phyloP scores from a whole-genome alignment of 257 asterid genomes.

The Linderniella brevidens region DNA sequence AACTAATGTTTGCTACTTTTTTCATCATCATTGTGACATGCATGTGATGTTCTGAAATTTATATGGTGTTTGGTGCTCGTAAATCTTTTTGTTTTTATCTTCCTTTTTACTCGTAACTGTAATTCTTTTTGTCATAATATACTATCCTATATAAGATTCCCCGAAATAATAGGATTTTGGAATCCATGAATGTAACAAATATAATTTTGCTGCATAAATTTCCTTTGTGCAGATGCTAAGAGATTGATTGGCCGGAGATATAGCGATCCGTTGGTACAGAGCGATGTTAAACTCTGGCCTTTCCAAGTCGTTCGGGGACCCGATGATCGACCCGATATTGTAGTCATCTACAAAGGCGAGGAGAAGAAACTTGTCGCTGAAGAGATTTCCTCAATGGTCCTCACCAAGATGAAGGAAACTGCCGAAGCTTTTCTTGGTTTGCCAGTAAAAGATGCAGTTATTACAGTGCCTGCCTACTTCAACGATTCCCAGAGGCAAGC shows the following conservation, averaged over 20 bases:
- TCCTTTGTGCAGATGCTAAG: slow-evolving; percentile 41
- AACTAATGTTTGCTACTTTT: no score
- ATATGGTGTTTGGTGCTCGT: no score
- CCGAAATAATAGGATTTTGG: no score
- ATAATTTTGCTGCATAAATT: no score
- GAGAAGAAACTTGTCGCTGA: slow-evolving; percentile 77
- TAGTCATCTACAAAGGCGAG: slow-evolving; percentile 65
- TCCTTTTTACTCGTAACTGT: no score
- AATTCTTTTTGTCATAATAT: no score
- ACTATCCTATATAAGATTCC: no score
- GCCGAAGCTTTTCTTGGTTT: slow-evolving; percentile 69
- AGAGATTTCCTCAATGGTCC: slow-evolving; percentile 82
- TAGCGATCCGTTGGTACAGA: slow-evolving; percentile 49
- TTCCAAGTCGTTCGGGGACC: slow-evolving; percentile 59
- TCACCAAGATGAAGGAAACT: slow-evolving; percentile 63
- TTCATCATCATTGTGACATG: no score
- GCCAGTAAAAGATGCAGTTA: slow-evolving; percentile 65
- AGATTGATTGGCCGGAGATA: slow-evolving; percentile 66
- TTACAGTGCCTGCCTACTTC: slow-evolving; percentile 74
- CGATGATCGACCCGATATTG: slow-evolving; percentile 69
- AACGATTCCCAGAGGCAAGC: slow-evolving; percentile 83
- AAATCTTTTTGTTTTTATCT: no score
- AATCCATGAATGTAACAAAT: no score
- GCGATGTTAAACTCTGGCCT: slow-evolving; percentile 69
- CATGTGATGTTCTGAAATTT: no score